Conservation (phyloP, 208 protist species). For the Trypanosomatidae sp. region DNA sequence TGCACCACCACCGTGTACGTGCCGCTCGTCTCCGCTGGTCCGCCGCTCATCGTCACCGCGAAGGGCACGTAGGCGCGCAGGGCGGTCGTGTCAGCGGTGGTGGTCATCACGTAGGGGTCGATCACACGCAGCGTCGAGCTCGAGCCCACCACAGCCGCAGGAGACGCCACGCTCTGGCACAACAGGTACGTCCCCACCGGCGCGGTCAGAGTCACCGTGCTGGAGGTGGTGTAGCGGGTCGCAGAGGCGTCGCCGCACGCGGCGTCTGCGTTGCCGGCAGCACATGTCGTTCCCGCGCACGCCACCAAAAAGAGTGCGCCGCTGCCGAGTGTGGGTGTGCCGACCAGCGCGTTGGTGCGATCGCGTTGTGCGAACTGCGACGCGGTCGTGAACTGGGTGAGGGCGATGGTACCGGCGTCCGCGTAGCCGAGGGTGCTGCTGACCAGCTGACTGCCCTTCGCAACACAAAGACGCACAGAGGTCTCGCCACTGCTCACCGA, state of each 20-base stretch:
- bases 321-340: slow-evolving; percentile 26
- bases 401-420: slow-evolving; percentile 29
- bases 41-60: slow-evolving; percentile 33
- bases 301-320: too few relatives aligned
- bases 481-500: neutral
- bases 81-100: slow-evolving; percentile 16
- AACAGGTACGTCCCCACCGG: slow-evolving; percentile 43
- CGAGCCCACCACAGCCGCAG: slow-evolving; percentile 25
- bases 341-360: slow-evolving; percentile 44
- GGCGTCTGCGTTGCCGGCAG: slow-evolving; percentile 6
- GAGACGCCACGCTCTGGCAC: slow-evolving; percentile 37
- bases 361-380: slow-evolving; percentile 44
- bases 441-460: slow-evolving; percentile 7
- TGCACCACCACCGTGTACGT: slow-evolving; percentile 24
- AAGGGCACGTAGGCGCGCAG: slow-evolving; percentile 46
- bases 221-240: slow-evolving; percentile 42
- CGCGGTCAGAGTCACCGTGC: slow-evolving; percentile 11
- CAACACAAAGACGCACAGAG: slow-evolving; percentile 30
- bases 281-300: too few relatives aligned
- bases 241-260: slow-evolving; percentile 19
- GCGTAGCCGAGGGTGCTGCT: slow-evolving; percentile 38
- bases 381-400: slow-evolving; percentile 35
- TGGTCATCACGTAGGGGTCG: slow-evolving; percentile 33
- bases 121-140: slow-evolving; percentile 41
- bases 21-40: slow-evolving; percentile 2